These are phyloP conservation scores for Fusarium transvaalense DNA, from an alignment of 2,329 filamentous ascomycete species.

Conservation along the genomic window DNA sequence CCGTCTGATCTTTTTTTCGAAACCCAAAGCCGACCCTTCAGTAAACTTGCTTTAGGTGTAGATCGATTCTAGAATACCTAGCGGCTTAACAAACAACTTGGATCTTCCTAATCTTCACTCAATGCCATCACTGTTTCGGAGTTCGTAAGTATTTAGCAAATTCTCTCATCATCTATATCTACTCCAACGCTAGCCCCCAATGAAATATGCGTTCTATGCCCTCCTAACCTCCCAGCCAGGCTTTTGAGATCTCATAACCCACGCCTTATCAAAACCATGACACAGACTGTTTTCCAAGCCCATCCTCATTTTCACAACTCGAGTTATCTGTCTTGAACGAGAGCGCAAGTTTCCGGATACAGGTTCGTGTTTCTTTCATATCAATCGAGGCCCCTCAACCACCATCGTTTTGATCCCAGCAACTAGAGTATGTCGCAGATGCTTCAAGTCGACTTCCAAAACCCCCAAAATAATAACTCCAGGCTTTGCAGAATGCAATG, in stretches of 20 bases:
- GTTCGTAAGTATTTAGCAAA: background rate
- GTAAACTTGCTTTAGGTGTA: too few relatives aligned
- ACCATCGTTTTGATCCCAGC: constrained; percentile 40
- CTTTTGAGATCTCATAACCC: constrained; percentile 10
- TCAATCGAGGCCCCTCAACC: constrained; percentile 29
- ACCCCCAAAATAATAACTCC: constrained; percentile 43
- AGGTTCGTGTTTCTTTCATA: constrained; percentile 36
- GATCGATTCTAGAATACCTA: too few relatives aligned
- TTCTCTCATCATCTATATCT: constrained; percentile 28
- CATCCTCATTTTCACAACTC: constrained; percentile 7
- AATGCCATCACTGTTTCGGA: too few relatives aligned
- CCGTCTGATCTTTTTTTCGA: too few relatives aligned
- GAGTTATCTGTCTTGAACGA: background rate
- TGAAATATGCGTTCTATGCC: constrained; percentile 14
- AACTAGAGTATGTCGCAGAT: constrained; percentile 39
- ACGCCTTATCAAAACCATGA: constrained; percentile 1
- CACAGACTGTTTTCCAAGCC: background rate
- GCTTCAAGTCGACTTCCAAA: constrained; percentile 38
- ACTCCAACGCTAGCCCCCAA: constrained; percentile 9
- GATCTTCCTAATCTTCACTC: too few relatives aligned
- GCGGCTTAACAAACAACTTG: too few relatives aligned
- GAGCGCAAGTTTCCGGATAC: constrained; percentile 23
- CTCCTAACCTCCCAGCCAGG: background rate
- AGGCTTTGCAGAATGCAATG: constrained; percentile 48
- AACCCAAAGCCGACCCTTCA: too few relatives aligned